Evolutionary conservation across 805 yeast genomes (phyloP), one percentile per base, ranked within the genome.

Genomic region (Blastobotrys peoriensis): DNA sequence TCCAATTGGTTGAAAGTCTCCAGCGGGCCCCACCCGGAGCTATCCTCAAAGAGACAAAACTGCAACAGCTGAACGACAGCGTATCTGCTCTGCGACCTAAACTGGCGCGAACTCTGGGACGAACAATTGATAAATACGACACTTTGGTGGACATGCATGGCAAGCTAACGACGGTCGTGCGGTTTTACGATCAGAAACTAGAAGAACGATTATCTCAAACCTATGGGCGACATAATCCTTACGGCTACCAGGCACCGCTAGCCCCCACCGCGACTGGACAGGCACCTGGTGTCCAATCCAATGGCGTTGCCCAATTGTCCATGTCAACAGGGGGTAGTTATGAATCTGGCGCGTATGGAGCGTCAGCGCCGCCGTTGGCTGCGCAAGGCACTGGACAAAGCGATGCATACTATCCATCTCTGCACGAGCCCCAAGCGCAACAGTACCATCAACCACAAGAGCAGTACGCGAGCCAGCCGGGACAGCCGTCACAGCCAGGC

Each of bases 141-240:
- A 62, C 65, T 17, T 73, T 81, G 49, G 73, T 83, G 50, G 86
- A 83, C 39, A 70, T 85, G 77, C 86, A 84, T 64, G 76, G 83
- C 39, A 86, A 88, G 56, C 74, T 88, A 44, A 81, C 84, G 44
- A 80, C 87, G 3, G 81, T 86, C 25, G 75, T 80, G 57, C 74
- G 83, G 49, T 68, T 83, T n/a, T 88, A 87, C 56, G 95, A 87
- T 60, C 76, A 75, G 48, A 71, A 83, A 40, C 68, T 87, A 47
- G 95, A 88, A 47, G 65, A 69, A 22, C 62, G 80, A 59, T 62
- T 73, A 50, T 61, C 70, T 56, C 59, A 65, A 47, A 62, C 75
- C 51, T 55, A 66, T 33, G 48, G 40, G 22, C 47, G 50, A 34
- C 52, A 41, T 23, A 43, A 34, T 33, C 33, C 16, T n/a, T n/a